Base-by-base conservation (phyloP, 129 eudicot species). In the Calendula officinalis region DNA sequence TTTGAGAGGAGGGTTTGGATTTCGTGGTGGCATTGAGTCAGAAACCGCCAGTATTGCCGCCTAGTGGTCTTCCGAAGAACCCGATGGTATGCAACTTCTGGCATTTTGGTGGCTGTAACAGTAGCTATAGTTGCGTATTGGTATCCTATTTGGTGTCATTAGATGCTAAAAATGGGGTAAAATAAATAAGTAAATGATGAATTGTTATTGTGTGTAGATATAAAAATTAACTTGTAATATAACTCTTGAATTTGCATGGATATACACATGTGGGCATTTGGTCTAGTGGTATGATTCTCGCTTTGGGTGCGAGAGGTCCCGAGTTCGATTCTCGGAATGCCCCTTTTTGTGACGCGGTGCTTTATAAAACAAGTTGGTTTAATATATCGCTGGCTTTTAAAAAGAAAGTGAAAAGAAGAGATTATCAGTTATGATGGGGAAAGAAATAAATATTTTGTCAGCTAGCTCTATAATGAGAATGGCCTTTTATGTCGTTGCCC, bases 71-170 rank as follows among this genome's bases (percentile, higher is more conserved):
- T 54, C 10, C 67, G 56, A 81, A 75, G 73, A 86, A 77, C 53
- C 89, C 84, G 13, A 11, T 91, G 85, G 95, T 86, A 79, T 81
- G 91, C 94, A 36, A 56, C 86, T n/a, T 86, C 88, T 59, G 96
- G 85, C 3, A 72, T 91, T 63, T 56, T 83, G 5, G 57, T 85
- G 42, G 98, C 89, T 38, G 91, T 83, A 22, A 81, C 82, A 5
- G 67, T 81, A 32, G 98, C 89, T 38, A 91, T 84, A 41, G 82
- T 87, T 77, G 96, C 95, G 8, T 88, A 77, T 58, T 85, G 95
- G 89, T 88, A 87, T 64, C 87, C 77, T 17, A 77, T 71, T 62
- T 78, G 66, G 78, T 82, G 82, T 41, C 43, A 22, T 22, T 22
- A 22, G 2, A 22, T 22, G 30, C 1, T 14, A 55, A 55, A 16